A percentile compares a stretch with the other conserved stretches of the same genome.
These are phyloP conservation scores for Prunus mongolica DNA, from an alignment of 306 rosid genomes.

Conservation along the genomic window DNA sequence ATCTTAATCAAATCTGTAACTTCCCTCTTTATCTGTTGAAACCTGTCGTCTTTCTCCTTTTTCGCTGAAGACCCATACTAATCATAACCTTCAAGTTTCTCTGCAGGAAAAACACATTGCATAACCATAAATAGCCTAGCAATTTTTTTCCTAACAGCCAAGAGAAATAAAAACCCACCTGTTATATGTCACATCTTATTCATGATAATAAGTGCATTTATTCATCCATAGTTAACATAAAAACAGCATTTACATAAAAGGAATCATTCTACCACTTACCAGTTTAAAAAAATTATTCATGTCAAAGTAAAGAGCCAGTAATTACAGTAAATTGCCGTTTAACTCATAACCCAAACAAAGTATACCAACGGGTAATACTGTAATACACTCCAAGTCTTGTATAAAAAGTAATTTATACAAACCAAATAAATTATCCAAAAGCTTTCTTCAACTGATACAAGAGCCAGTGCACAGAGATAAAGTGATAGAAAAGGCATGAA, in stretches of 20 bases:
- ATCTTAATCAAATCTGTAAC: slow-evolving; percentile 76
- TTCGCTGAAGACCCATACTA: slow-evolving; percentile 83
- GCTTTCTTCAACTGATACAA: not conserved
- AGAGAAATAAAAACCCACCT: not conserved
- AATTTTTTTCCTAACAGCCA: slow-evolving; percentile 12
- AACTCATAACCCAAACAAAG: not conserved
- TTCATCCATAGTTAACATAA: not conserved
- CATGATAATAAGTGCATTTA: not conserved
- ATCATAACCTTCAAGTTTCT: slow-evolving; percentile 91
- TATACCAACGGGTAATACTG: not conserved
- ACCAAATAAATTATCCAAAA: not conserved
- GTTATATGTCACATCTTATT: not conserved
- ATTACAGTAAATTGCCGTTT: too few relatives aligned
- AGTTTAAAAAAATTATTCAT: slow-evolving; percentile 8
- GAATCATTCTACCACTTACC: not conserved
- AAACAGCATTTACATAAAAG: not conserved
- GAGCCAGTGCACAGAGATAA: not conserved
- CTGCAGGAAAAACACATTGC: slow-evolving; percentile 48
- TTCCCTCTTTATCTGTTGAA: slow-evolving; percentile 84
- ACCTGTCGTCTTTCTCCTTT: slow-evolving; percentile 84
- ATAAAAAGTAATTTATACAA: not conserved
- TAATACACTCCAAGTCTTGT: too few relatives aligned
- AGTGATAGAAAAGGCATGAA: not conserved
- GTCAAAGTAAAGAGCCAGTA: not conserved
- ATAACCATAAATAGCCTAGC: slow-evolving; percentile 23